Percentiles rank a stretch among this genome's conserved stretches.
Evolutionary conservation across 2,329 filamentous ascomycete genomes (phyloP).

Genomic region (Exophiala calicioides): DNA sequence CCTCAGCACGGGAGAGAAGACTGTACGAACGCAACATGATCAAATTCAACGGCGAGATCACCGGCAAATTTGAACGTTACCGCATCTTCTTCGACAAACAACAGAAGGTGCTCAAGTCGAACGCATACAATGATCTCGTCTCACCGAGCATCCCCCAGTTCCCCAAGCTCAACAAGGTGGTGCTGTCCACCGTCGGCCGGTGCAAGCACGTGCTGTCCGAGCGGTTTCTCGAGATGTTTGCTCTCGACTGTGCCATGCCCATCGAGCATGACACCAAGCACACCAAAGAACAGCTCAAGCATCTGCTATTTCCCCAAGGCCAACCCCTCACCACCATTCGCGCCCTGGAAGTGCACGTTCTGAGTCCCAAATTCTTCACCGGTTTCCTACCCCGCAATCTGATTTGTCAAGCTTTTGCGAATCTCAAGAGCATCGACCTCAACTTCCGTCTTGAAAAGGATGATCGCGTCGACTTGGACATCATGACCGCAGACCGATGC

Average conservation of each 20-base stretch:
- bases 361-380: slow-evolving; percentile 30
- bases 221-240: slow-evolving; percentile 27
- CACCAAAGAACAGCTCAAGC: slow-evolving; percentile 28
- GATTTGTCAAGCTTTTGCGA: slow-evolving; percentile 20
- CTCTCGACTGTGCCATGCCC: slow-evolving; percentile 26
- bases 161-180: slow-evolving; percentile 24
- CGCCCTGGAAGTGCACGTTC: slow-evolving; percentile 20
- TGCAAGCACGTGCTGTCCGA: slow-evolving; percentile 29
- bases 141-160: slow-evolving; percentile 20
- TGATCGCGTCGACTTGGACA: slow-evolving; percentile 11
- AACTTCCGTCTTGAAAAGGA: slow-evolving; percentile 27
- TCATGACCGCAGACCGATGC: slow-evolving; percentile 15
- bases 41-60: slow-evolving; percentile 26
- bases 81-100: slow-evolving; percentile 22
- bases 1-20: slow-evolving; percentile 23
- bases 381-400: slow-evolving; percentile 15
- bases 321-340: slow-evolving; percentile 16
- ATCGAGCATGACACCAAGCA: slow-evolving; percentile 23
- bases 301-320: slow-evolving; percentile 23
- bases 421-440: slow-evolving; percentile 24
- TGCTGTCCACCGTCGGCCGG: slow-evolving; percentile 24
- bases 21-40: slow-evolving; percentile 29
- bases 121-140: slow-evolving; percentile 16
- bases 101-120: slow-evolving; percentile 22
- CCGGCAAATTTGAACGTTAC: slow-evolving; percentile 26